A percentile compares a stretch with the other conserved stretches of the same genome.
Conservation (phyloP, 257 asterid species). For the Sherardia arvensis region DNA sequence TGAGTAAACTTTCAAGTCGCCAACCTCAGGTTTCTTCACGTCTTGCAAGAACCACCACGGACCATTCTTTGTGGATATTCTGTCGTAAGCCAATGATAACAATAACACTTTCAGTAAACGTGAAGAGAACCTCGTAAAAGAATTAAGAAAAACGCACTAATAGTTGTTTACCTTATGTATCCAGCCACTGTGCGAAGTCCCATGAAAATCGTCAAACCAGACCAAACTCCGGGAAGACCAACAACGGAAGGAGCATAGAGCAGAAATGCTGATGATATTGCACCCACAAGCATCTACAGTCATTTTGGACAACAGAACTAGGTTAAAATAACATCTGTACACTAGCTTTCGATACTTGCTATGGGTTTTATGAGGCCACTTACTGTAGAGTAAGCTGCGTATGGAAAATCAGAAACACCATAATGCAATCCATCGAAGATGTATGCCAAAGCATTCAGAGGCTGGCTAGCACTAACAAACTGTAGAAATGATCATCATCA, state of each 20-base stretch:
- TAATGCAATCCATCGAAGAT: conserved; percentile 40
- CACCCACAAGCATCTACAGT: conserved; percentile 35
- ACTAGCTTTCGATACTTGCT: background rate
- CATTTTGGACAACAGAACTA: background rate
- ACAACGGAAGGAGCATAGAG: conserved; percentile 30
- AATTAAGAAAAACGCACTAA: background rate
- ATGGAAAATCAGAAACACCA: conserved; percentile 39
- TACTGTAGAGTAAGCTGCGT: conserved; percentile 38
- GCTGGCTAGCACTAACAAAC: conserved; percentile 43
- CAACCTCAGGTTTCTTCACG: conserved; percentile 17
- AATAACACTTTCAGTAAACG: background rate
- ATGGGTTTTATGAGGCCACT: background rate
- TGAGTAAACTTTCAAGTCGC: conserved; percentile 11
- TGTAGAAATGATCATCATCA: conserved; percentile 6
- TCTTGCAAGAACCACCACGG: conserved; percentile 48
- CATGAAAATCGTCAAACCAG: conserved; percentile 39
- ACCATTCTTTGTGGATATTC: conserved; percentile 31
- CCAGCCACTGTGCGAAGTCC: conserved; percentile 31
- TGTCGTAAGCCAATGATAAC: conserved; percentile 6
- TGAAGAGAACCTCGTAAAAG: background rate
- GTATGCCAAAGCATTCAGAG: conserved; percentile 35
- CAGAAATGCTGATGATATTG: conserved; percentile 27
- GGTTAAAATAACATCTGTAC: background rate
- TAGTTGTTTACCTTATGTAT: conserved; percentile 22
- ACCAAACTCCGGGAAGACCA: conserved; percentile 39